phyloP scores from a whole-genome alignment of 805 yeast genomes.

The Zygoascus flipseniorum region DNA sequence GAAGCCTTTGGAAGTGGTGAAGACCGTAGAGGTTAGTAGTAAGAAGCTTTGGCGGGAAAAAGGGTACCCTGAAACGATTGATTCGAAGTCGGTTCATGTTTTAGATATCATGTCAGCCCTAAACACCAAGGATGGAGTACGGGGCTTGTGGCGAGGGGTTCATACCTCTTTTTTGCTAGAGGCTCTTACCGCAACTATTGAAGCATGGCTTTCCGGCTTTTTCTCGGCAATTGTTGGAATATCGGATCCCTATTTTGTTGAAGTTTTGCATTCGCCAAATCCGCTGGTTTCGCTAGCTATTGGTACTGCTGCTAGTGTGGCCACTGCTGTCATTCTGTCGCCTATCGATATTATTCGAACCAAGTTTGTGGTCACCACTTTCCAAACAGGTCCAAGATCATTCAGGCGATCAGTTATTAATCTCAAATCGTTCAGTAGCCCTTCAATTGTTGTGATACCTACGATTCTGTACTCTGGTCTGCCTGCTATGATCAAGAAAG shows the following conservation, averaged over 20 bases:
- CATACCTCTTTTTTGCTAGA: conserved; percentile 68
- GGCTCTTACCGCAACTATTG: conserved; percentile 66
- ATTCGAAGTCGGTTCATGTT: conserved; percentile 24
- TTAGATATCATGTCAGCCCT: conserved; percentile 35
- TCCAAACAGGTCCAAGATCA: conserved; percentile 49
- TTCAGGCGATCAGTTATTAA: conserved; percentile 56
- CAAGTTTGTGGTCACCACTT: conserved; percentile 61
- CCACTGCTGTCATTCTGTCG: conserved; percentile 63
- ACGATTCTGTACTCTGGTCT: conserved; percentile 57
- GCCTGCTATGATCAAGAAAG: conserved; percentile 49
- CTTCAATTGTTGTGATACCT: conserved; percentile 55
- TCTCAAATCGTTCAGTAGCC: conserved; percentile 44
- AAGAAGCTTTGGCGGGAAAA: background rate
- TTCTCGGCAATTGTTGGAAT: conserved; percentile 70
- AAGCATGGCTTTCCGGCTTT: conserved; percentile 89
- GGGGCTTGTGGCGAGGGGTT: conserved; percentile 63
- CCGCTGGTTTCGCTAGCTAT: conserved; percentile 60
- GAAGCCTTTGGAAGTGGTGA: background rate
- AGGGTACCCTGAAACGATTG: conserved; percentile 9
- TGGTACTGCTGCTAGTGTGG: conserved; percentile 60
- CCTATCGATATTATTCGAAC: conserved; percentile 80
- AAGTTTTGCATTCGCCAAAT: conserved; percentile 69
- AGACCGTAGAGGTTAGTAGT: background rate
- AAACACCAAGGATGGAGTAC: conserved; percentile 57
- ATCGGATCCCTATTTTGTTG: conserved; percentile 85